Conservation (phyloP, 2,329 filamentous ascomycete species). For the Lecanicillium sp. region DNA sequence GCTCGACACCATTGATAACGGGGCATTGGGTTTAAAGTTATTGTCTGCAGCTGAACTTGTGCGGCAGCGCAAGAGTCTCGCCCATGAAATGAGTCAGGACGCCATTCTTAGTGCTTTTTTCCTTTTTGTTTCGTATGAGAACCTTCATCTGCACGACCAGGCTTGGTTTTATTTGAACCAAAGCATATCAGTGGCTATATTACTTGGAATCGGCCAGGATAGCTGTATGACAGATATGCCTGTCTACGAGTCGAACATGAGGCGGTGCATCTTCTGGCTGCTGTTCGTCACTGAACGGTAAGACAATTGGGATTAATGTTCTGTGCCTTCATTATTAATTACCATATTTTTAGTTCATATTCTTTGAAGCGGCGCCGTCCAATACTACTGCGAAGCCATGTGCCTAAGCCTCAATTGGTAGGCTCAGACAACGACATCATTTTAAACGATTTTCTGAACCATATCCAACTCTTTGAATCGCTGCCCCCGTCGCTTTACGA, state of each 20-base stretch:
- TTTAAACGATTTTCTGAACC: conserved; percentile 30
- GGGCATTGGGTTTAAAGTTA: conserved; percentile 22
- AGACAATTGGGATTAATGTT: too few species aligned
- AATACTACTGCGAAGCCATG: conserved; percentile 24
- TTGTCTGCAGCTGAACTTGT: conserved; percentile 22
- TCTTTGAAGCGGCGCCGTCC: conserved; percentile 25
- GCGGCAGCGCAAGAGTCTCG: conserved; percentile 22
- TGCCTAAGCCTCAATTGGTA: conserved; percentile 25
- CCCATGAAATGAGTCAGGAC: conserved; percentile 23
- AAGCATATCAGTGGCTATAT: conserved; percentile 24
- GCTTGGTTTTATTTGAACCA: conserved; percentile 29
- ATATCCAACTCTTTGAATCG: conserved; percentile 26
- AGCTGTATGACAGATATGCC: conserved; percentile 18
- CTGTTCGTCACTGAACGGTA: conserved; percentile 29
- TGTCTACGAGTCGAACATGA: conserved; percentile 21
- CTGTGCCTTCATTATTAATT: background rate
- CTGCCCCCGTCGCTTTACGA: conserved; percentile 25
- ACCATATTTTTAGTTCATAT: conserved; percentile 21
- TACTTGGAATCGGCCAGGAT: conserved; percentile 23
- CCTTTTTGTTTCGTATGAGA: conserved; percentile 25
- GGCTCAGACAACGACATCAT: conserved; percentile 26
- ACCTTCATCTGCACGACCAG: conserved; percentile 23
- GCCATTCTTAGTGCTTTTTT: conserved; percentile 25
- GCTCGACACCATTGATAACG: conserved; percentile 15
- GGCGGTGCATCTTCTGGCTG: conserved; percentile 28